These are phyloP conservation scores for Zelopaecilomyces penicillatus DNA, from an alignment of 2,329 filamentous ascomycete genomes.

Conservation along the genomic window DNA sequence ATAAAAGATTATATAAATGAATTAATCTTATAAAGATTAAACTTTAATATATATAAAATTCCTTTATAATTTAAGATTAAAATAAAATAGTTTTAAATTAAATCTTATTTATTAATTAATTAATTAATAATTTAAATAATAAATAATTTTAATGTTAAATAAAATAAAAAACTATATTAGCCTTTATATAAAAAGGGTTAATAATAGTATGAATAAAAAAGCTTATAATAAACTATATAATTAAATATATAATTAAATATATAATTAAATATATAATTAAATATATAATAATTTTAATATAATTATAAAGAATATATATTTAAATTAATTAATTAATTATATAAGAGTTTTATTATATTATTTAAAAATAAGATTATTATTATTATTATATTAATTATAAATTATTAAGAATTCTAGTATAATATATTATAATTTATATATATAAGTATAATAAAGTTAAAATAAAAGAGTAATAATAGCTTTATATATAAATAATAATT, in stretches of 20 bases:
- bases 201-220: not conserved
- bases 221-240: not conserved
- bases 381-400: constrained; percentile 2
- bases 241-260: not conserved
- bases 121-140: not conserved
- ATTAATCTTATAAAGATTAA: no score
- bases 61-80: not conserved
- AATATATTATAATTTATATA: not conserved
- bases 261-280: no score
- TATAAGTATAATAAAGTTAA: not conserved
- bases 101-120: not conserved
- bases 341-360: not conserved
- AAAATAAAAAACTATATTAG: not conserved
- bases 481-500: no score
- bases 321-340: not conserved
- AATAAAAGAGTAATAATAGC: not conserved
- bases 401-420: not conserved
- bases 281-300: not conserved
- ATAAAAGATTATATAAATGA: no score
- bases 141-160: not conserved
- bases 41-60: no score
- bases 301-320: not conserved
- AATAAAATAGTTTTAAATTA: not conserved
- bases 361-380: not conserved
- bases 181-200: not conserved